phyloP scores from a whole-genome alignment of 1,139 yeast genomes.

The Diutina scorzettiae region DNA sequence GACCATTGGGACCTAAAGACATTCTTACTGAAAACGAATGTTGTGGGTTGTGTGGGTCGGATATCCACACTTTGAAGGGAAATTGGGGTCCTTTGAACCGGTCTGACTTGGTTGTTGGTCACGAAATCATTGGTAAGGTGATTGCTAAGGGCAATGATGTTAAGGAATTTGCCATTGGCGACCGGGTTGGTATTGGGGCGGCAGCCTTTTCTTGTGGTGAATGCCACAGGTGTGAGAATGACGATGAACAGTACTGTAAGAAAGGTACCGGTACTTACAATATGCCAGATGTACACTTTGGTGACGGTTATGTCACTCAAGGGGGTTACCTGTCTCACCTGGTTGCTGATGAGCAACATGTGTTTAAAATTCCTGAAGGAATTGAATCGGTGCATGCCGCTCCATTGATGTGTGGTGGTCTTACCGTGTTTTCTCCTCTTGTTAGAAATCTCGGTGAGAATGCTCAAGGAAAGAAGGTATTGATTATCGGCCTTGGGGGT shows the following conservation, averaged over 20 bases:
- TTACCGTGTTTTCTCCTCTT: constrained; percentile 4
- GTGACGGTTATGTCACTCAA: constrained; percentile 6
- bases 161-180: constrained; percentile 1
- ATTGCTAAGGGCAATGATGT: neutral
- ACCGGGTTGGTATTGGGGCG: constrained; percentile 5
- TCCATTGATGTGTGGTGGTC: constrained; percentile 6
- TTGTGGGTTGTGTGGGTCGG: constrained; percentile 3
- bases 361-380: neutral
- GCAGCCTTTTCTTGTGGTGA: neutral
- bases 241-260: neutral
- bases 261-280: neutral
- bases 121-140: constrained; percentile 5
- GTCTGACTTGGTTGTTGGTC: neutral
- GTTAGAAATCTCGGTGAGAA: neutral
- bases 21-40: constrained; percentile 31
- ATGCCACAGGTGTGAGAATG: neutral
- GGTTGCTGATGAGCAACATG: neutral
- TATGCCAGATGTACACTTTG: neutral
- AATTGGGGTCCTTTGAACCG: neutral
- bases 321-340: constrained; percentile 5
- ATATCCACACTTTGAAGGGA: constrained; percentile 1
- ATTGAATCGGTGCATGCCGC: neutral
- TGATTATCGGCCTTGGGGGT: constrained; percentile 6
- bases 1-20: constrained; percentile 24
- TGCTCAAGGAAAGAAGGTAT: constrained; percentile 8